Evolutionary conservation across 352 stramenopile species (phyloP), one percentile per base, ranked within the genome.

Genomic region (Phytophthora citricola): DNA sequence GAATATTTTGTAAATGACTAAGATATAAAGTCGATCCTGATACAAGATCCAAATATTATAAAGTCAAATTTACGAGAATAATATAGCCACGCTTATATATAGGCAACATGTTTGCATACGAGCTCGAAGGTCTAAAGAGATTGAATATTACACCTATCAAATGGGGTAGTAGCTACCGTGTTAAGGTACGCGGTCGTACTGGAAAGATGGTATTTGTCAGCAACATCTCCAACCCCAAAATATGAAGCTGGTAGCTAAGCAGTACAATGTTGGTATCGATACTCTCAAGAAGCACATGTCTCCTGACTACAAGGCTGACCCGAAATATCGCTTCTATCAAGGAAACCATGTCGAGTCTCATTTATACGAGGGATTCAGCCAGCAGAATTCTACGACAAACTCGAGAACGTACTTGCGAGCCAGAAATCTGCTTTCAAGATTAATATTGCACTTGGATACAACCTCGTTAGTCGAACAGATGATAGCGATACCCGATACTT

Each of bases 71-170:
- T 11, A 38, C 29, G 31, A 27, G 31, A 52, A 53, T 20, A 61
- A 61, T 61, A 53, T 61, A 32, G 14, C 40, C 39, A 20, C 38
- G 34, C 3, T n/a, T n/a, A 63, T 63, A 61, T 67, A 67, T 67
- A 61, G 48, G 4, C 51, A 54, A 52, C 34, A 63, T 69, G 60
- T 61, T 55, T 61, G 51, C 44, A 54, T 58, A 69, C 50, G 59
- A 68, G 39, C 59, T 59, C 49, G 58, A 66, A 56, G 48, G 58
- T 50, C 31, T 60, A 58, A 46, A 54, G 43, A 52, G 40, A 63
- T 63, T 62, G 34, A 56, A 60, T 54, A 58, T 62, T 53, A 10
- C 48, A 29, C 20, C 53, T 50, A 52, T 58, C 26, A 41, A 57
- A 39, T 60, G 55, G 53, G 52, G 55, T 38, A 64, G 47, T 46